Percentiles rank a stretch among this genome's conserved stretches.
Evolutionary conservation across 2,329 filamentous ascomycete species (phyloP).

Genomic region (Ophiocordyceps sinensis): DNA sequence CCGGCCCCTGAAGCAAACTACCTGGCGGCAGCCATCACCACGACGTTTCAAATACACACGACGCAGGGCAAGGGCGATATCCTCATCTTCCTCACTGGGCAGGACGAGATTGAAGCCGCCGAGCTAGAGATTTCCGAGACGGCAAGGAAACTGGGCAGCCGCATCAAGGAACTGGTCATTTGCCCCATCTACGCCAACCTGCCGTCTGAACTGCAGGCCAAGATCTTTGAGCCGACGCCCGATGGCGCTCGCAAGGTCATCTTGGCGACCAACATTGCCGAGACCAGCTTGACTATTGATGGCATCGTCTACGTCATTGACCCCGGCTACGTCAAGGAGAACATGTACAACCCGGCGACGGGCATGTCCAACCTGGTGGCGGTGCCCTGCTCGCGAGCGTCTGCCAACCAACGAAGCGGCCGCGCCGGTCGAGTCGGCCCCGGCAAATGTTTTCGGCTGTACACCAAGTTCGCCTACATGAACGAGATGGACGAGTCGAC

Average conservation of each 20-base stretch:
- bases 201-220: conserved; percentile 76
- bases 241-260: conserved; percentile 79
- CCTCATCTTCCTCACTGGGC: conserved; percentile 84
- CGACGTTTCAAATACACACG: conserved; percentile 88
- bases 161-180: conserved; percentile 75
- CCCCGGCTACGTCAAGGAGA: conserved; percentile 89
- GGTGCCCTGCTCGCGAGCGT: conserved; percentile 80
- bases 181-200: conserved; percentile 92
- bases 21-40: conserved; percentile 78
- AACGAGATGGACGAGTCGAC: conserved; percentile 90
- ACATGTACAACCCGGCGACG: conserved; percentile 78
- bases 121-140: conserved; percentile 77
- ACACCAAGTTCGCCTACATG: conserved; percentile 87
- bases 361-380: conserved; percentile 89
- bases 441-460: conserved; percentile 85
- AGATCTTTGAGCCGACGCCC: conserved; percentile 90
- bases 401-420: conserved; percentile 83
- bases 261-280: conserved; percentile 90
- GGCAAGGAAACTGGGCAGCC: conserved; percentile 68
- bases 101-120: conserved; percentile 88
- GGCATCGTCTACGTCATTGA: conserved; percentile 95
- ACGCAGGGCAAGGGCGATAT: conserved; percentile 79
- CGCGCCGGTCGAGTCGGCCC: conserved; percentile 84
- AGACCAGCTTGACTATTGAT: conserved; percentile 90
- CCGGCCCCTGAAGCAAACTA: conserved; percentile 89